Conservation (phyloP, 2,329 filamentous ascomycete species). For the Verticillium isaacii region DNA sequence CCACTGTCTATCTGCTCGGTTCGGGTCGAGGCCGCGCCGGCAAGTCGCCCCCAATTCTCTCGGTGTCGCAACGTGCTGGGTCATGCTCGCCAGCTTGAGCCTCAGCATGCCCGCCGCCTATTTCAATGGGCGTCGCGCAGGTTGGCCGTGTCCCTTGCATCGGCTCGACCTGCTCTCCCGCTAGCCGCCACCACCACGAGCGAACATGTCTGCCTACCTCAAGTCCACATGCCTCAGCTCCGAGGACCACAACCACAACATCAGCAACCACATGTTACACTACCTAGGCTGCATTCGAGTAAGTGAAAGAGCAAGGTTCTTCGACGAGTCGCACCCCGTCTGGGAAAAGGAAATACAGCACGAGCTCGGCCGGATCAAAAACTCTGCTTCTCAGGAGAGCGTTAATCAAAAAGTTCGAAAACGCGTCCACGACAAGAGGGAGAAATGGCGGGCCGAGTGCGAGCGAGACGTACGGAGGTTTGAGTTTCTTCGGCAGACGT, state of each 20-base stretch:
- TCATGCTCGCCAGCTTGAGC: not conserved
- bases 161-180: not conserved
- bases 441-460: not conserved
- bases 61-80: not conserved
- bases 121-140: not conserved
- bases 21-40: not conserved
- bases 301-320: not conserved
- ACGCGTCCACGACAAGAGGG: not conserved
- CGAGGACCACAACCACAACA: not conserved
- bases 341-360: not conserved
- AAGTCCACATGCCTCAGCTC: not conserved
- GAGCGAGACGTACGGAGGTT: not conserved
- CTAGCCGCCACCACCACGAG: not conserved
- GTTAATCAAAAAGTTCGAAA: not conserved
- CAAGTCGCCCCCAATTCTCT: not conserved
- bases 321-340: not conserved
- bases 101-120: not conserved
- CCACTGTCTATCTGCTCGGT: not conserved
- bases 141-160: not conserved
- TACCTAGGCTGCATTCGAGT: slow-evolving; percentile 6
- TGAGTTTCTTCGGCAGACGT: not conserved
- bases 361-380: not conserved
- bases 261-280: not conserved
- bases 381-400: not conserved
- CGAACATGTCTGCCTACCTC: not conserved